Evolutionary conservation across 192 early-diverging fungal species (phyloP).

Genomic region (Podila horticola): DNA sequence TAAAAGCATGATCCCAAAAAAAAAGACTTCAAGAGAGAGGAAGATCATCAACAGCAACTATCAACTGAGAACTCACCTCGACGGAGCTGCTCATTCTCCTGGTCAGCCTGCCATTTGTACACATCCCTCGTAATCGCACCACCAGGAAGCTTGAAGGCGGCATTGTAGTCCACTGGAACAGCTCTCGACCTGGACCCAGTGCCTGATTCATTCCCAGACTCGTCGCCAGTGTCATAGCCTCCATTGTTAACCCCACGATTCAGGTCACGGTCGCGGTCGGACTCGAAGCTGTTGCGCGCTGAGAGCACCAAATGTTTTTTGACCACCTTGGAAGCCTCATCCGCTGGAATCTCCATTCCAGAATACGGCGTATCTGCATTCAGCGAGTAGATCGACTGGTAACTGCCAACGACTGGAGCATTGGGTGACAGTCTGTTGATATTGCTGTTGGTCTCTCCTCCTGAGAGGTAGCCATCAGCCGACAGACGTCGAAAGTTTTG

Average conservation of each 20-base stretch:
- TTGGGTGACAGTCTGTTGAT: background rate
- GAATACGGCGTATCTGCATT: conserved; percentile 19
- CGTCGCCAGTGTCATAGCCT: conserved; percentile 11
- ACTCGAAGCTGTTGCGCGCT: conserved; percentile 48
- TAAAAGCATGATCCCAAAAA: no score
- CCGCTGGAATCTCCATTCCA: conserved; percentile 58
- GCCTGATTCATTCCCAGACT: conserved; percentile 23
- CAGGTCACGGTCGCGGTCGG: conserved; percentile 46
- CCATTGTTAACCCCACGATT: conserved; percentile 11
- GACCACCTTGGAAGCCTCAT: conserved; percentile 71
- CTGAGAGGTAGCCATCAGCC: background rate
- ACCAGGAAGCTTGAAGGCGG: conserved; percentile 66
- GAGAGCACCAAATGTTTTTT: conserved; percentile 75
- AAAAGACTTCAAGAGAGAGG: no score
- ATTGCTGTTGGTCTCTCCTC: background rate
- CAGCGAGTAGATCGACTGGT: conserved; percentile 22
- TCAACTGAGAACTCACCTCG: conserved; percentile 22
- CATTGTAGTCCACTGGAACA: conserved; percentile 28
- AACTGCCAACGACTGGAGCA: conserved; percentile 9
- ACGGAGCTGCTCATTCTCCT: conserved; percentile 61
- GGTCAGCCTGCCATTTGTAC: conserved; percentile 87
- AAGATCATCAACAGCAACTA: no score
- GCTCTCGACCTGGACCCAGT: background rate
- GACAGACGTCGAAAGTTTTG: conserved; percentile 34
- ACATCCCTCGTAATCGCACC: conserved; percentile 89